Base-by-base conservation (phyloP, 768 basidiomycete species). In the Amanita phalloides region DNA sequence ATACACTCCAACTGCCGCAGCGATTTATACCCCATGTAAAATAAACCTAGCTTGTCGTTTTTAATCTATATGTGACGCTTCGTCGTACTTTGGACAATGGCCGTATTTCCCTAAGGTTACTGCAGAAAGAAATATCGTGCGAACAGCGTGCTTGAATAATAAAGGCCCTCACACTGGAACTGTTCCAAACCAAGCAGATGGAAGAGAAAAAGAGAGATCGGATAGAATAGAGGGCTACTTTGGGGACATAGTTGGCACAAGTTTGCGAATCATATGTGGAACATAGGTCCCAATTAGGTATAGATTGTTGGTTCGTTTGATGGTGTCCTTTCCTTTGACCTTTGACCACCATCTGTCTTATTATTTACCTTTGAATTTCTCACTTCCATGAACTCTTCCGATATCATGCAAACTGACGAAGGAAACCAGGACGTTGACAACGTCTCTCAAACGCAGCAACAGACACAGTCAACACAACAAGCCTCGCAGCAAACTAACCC, bases 381-480 rank as follows among this genome's bases (percentile, higher is more conserved):
- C 4, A 2, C 20, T 20, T 30, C 42, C 17, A 50, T 50, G 49
- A 50, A 32, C 21, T 35, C 49, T 45, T 13, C 23, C 3, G 51
- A 52, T 41, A 45, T 39, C 46, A 53, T 53, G 53, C 45, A 57
- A 25, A 55, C 44, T 21, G 58, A 64, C 37, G 65, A 47, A 25
- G 21, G 46, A 35, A 39, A 32, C 13, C 63, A 65, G 42, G 67
- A 67, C 8, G 42, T 53, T n/a, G 63, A 64, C 17, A 17, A 17
- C 17, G 17, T 17, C 32, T 56, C 58, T 11, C 68, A 49, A 39
- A 49, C 36, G 25, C 48, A 71, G 48, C 62, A 67, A 23, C 70
- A 70, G 57, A 74, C 73, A 0, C 74, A 76, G 57, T 71, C 70
- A 6, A 72, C 73, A 5, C 74, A 76, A 54, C 67, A 68, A 55